These are phyloP conservation scores for Amanita pallidorosea DNA, from an alignment of 768 basidiomycete species.

Conservation along the genomic window DNA sequence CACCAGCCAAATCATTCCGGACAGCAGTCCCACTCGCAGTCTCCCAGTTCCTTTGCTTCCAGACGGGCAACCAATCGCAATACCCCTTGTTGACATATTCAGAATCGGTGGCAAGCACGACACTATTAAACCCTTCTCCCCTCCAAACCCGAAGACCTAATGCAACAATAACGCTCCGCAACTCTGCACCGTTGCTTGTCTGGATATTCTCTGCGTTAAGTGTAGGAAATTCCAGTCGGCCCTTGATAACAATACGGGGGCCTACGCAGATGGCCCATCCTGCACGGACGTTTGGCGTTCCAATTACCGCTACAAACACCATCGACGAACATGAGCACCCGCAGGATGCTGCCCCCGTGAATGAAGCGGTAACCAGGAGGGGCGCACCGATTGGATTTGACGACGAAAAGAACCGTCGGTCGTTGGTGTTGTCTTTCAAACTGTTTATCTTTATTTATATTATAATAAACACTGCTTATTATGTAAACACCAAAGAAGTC, in stretches of 20 bases:
- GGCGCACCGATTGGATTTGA: background rate
- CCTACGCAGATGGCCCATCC: background rate
- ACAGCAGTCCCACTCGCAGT: background rate
- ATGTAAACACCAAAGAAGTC: no score
- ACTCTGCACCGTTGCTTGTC: background rate
- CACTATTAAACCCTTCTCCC: conserved; percentile 17
- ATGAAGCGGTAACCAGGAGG: background rate
- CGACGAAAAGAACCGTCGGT: background rate
- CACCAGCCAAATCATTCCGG: background rate
- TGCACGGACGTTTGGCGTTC: background rate
- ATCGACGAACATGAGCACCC: background rate
- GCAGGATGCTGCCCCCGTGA: background rate
- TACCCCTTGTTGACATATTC: conserved; percentile 19
- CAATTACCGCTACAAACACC: background rate
- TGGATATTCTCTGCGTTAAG: background rate
- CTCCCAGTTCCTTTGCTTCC: conserved; percentile 8
- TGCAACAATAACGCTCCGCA: background rate
- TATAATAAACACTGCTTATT: no score
- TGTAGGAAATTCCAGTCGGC: background rate
- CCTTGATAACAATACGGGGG: background rate
- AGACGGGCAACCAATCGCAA: conserved; percentile 12
- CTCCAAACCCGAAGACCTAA: conserved; percentile 10
- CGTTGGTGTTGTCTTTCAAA: no score
- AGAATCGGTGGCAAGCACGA: conserved; percentile 20
- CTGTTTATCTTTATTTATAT: no score